Evolutionary conservation across 257 asterid genomes (phyloP), one percentile per base, ranked within the genome.

Genomic region (Ehretia macrophylla): DNA sequence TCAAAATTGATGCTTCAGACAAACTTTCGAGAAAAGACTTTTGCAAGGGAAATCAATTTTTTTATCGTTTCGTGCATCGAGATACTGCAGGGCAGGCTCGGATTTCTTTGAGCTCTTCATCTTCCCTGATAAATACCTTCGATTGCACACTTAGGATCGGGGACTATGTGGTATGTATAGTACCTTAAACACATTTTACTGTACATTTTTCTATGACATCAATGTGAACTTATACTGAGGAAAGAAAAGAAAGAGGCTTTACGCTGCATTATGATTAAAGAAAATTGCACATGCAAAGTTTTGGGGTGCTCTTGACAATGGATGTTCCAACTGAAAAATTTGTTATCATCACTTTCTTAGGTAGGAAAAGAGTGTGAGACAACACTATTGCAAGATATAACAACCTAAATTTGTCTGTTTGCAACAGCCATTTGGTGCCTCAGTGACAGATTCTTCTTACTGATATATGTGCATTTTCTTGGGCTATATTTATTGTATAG

Each of bases 91-190:
- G 64, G 63, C 65, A 68, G 64, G 74, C 55, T 60, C 51, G 62
- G 32, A 69, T 60, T 71, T 64, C 85, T 59, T 64, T 45, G 59
- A 65, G 66, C 65, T 68, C 73, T 48, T 72, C 83, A 64, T 71
- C 75, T 69, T 70, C 75, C 44, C 75, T 64, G 39, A 50, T 46
- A 38, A 71, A 42, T 48, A 67, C 59, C 60, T 71, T 82, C 40
- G 80, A 70, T 65, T 59, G 74, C 63, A 68, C 59, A 18, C 80
- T 88, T 67, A 79, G 67, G 69, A 81, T 27, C 55, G 98, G 98
- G 55, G 98, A 91, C 71, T 88, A 91, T 67, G 98, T 91, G 95
- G 98, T 91, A 52, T 1, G 17, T 0, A 14, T 11, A 21, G 10
- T 12, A 32, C 6, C 8, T 52, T 52, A 10, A 5, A 11, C 27